Evolutionary conservation across 2,329 filamentous ascomycete genomes (phyloP).

Genomic region (Xylariomycetidae sp.): DNA sequence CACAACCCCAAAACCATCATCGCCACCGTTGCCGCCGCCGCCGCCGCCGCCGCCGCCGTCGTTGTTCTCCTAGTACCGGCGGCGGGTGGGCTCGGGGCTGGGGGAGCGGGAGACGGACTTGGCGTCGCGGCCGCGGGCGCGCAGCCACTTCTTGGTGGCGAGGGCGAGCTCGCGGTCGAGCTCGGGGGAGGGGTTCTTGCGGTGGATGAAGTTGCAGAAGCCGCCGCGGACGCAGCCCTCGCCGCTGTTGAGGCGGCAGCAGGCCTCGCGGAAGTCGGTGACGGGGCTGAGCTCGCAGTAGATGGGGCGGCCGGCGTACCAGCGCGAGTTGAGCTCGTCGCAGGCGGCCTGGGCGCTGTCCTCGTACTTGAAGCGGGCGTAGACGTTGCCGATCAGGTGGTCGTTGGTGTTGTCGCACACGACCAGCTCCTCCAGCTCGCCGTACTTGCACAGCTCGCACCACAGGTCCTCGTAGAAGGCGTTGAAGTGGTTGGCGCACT

Average conservation of each 20-base stretch:
- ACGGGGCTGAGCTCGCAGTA: slow-evolving; percentile 97
- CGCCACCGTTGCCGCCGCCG: too few relatives aligned
- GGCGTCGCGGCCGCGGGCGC: slow-evolving; percentile 74
- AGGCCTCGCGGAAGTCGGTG: slow-evolving; percentile 96
- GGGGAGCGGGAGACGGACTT: slow-evolving; percentile 77
- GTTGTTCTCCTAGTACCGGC: slow-evolving; percentile 60
- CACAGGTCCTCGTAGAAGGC: slow-evolving; percentile 99
- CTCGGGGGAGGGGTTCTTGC: slow-evolving; percentile 88
- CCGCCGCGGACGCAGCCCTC: slow-evolving; percentile 94
- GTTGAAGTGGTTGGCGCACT: slow-evolving; percentile 99
- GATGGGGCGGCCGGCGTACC: slow-evolving; percentile 95
- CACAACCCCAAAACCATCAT: too few relatives aligned
- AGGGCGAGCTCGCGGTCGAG: slow-evolving; percentile 82
- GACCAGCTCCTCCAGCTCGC: slow-evolving; percentile 93
- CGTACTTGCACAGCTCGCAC: slow-evolving; percentile 99
- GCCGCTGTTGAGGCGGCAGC: slow-evolving; percentile 87
- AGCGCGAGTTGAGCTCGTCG: slow-evolving; percentile 87
- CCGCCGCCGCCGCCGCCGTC: too few relatives aligned
- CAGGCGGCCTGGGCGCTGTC: slow-evolving; percentile 89
- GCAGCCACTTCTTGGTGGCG: slow-evolving; percentile 94
- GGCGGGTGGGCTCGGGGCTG: slow-evolving; percentile 75
- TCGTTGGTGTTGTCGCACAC: slow-evolving; percentile 99
- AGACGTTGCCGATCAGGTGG: slow-evolving; percentile 97
- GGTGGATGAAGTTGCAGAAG: slow-evolving; percentile 99
- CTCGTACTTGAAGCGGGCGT: slow-evolving; percentile 99